A percentile compares a stretch with the other conserved stretches of the same genome.
Evolutionary conservation across 2,329 filamentous ascomycete genomes (phyloP).

Genomic region (Setomelanomma holmii): DNA sequence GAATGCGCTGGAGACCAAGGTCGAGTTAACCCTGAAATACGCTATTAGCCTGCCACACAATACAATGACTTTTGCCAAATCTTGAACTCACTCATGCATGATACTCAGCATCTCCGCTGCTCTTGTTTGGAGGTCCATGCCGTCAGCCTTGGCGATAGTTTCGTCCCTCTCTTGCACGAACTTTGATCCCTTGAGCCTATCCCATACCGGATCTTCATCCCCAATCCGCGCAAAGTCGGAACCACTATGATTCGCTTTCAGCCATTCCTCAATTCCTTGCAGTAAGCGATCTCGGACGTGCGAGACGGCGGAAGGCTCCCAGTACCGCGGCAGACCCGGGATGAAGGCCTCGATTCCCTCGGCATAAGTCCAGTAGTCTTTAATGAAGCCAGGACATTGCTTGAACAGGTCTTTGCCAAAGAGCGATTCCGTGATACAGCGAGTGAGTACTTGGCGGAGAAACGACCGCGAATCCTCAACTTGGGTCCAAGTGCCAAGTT

Average conservation of each 20-base stretch:
- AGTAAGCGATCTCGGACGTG: slow-evolving; percentile 27
- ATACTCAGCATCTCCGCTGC: slow-evolving; percentile 32
- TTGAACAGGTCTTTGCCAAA: slow-evolving; percentile 35
- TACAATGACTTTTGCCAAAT: no score
- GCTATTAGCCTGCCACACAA: slow-evolving; percentile 5
- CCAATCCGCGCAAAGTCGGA: slow-evolving; percentile 20
- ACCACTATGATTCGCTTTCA: slow-evolving; percentile 21
- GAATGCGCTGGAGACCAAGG: slow-evolving; percentile 24
- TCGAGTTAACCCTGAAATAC: slow-evolving; percentile 21
- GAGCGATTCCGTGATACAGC: slow-evolving; percentile 30
- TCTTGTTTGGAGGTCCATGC: slow-evolving; percentile 13
- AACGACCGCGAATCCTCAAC: slow-evolving; percentile 43
- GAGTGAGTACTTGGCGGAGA: slow-evolving; percentile 34
- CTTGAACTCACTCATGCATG: slow-evolving; percentile 31
- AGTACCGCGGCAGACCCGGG: slow-evolving; percentile 24
- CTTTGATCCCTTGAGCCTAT: slow-evolving; percentile 28
- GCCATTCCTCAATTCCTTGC: slow-evolving; percentile 32
- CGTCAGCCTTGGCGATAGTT: slow-evolving; percentile 13
- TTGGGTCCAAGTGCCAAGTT: slow-evolving; percentile 34
- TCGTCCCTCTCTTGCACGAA: slow-evolving; percentile 29
- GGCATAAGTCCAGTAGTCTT: slow-evolving; percentile 38
- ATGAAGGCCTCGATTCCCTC: slow-evolving; percentile 23
- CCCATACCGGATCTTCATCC: slow-evolving; percentile 20
- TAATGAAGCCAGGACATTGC: slow-evolving; percentile 30
- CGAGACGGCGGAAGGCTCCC: slow-evolving; percentile 16